phyloP scores from a whole-genome alignment of 352 stramenopile genomes.

The Pythium angustatum region DNA sequence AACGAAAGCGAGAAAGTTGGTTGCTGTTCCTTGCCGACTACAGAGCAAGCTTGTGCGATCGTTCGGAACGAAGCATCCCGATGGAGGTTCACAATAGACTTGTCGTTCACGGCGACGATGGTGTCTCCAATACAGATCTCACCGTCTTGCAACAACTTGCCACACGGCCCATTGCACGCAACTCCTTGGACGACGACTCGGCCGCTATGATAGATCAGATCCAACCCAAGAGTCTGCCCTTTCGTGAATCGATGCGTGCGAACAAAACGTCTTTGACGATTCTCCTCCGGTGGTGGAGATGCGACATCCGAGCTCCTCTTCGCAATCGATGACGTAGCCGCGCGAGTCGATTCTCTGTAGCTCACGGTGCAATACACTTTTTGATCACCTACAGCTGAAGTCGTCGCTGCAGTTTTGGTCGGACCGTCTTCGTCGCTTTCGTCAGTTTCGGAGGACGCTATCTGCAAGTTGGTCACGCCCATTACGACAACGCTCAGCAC shows the following conservation, averaged over 20 bases:
- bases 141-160: constrained; percentile 55
- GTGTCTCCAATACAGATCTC: constrained; percentile 80
- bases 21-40: constrained; percentile 10
- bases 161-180: constrained; percentile 62
- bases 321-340: constrained; percentile 58
- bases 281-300: background rate
- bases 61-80: constrained; percentile 75
- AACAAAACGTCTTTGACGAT: constrained; percentile 48
- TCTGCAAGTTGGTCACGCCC: constrained; percentile 70
- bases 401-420: too few species aligned
- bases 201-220: constrained; percentile 79
- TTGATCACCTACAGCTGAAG: constrained; percentile 30
- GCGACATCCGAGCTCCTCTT: constrained; percentile 11
- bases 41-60: constrained; percentile 63
- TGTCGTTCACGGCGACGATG: constrained; percentile 71
- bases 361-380: constrained; percentile 86
- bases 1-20: constrained; percentile 70
- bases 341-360: constrained; percentile 76
- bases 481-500: constrained; percentile 73
- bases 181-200: constrained; percentile 79
- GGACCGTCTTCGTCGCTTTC: constrained; percentile 8
- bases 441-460: constrained; percentile 23
- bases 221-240: constrained; percentile 65
- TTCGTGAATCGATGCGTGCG: constrained; percentile 61
- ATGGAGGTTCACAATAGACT: constrained; percentile 83